Conservation (phyloP, 2,329 filamentous ascomycete species). For the Leptosphaerulina australis region DNA sequence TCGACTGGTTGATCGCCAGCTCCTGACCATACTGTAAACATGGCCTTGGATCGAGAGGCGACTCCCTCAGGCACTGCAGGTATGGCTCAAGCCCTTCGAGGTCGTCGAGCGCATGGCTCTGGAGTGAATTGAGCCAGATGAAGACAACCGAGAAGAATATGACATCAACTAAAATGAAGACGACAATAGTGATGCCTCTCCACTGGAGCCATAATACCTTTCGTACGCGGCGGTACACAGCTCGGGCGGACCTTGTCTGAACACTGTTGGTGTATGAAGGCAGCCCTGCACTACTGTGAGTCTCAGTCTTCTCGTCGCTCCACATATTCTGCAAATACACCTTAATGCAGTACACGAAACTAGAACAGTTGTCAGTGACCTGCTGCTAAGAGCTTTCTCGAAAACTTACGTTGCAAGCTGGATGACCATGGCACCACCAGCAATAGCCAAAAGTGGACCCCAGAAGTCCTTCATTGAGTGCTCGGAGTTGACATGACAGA, state of each 20-base stretch:
- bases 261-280: conserved; percentile 73
- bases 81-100: conserved; percentile 66
- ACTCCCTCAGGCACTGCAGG: conserved; percentile 71
- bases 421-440: conserved; percentile 75
- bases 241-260: conserved; percentile 78
- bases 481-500: conserved; percentile 92
- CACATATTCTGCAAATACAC: conserved; percentile 85
- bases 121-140: conserved; percentile 74
- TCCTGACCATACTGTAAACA: conserved; percentile 67
- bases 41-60: conserved; percentile 64
- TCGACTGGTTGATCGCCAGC: conserved; percentile 75
- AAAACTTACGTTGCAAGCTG: conserved; percentile 78
- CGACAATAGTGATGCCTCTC: conserved; percentile 87
- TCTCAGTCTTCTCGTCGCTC: conserved; percentile 73
- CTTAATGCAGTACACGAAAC: conserved; percentile 82
- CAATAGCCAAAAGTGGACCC: conserved; percentile 83
- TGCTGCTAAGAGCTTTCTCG: background rate
- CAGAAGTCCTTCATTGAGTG: conserved; percentile 85
- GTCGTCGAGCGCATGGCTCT: conserved; percentile 62
- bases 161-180: conserved; percentile 88
- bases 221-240: conserved; percentile 84
- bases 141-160: conserved; percentile 94
- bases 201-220: conserved; percentile 91
- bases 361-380: conserved; percentile 28
- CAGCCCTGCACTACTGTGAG: conserved; percentile 67